Evolutionary conservation across 768 basidiomycete genomes (phyloP).

Genomic region (Lyophyllum decastes): DNA sequence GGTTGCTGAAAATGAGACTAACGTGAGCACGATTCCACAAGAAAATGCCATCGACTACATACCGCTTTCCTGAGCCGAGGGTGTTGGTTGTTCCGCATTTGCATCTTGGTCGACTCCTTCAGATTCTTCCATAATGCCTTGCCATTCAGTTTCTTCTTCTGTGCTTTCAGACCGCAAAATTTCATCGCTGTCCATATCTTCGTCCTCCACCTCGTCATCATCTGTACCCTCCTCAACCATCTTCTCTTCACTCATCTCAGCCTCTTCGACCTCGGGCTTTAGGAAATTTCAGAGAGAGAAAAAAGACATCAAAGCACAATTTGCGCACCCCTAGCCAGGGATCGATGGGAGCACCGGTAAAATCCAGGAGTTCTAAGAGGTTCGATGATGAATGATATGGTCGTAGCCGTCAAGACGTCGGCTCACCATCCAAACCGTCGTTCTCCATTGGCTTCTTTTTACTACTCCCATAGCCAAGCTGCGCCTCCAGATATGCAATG

Average conservation of each 20-base stretch:
- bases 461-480: conserved; percentile 58
- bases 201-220: conserved; percentile 9
- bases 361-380: conserved; percentile 53
- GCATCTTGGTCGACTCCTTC: conserved; percentile 16
- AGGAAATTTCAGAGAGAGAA: conserved; percentile 6
- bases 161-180: background rate
- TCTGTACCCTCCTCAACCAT: background rate
- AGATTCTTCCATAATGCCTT: conserved; percentile 30
- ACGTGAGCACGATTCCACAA: background rate
- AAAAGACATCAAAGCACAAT: background rate
- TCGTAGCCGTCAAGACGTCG: background rate
- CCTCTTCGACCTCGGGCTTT: background rate
- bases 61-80: conserved; percentile 4
- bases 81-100: background rate
- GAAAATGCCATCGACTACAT: background rate
- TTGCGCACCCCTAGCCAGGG: conserved; percentile 15
- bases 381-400: background rate
- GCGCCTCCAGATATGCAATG: conserved; percentile 81
- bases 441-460: conserved; percentile 51
- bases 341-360: conserved; percentile 39
- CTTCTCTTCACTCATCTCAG: background rate
- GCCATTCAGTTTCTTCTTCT: conserved; percentile 35
- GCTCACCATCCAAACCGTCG: conserved; percentile 84
- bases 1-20: conserved; percentile 21
- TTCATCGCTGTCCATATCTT: background rate